Evolutionary conservation across 2,329 filamentous ascomycete genomes (phyloP), one percentile per base, ranked within the genome.

Genomic region (Calonectria leucothoes): DNA sequence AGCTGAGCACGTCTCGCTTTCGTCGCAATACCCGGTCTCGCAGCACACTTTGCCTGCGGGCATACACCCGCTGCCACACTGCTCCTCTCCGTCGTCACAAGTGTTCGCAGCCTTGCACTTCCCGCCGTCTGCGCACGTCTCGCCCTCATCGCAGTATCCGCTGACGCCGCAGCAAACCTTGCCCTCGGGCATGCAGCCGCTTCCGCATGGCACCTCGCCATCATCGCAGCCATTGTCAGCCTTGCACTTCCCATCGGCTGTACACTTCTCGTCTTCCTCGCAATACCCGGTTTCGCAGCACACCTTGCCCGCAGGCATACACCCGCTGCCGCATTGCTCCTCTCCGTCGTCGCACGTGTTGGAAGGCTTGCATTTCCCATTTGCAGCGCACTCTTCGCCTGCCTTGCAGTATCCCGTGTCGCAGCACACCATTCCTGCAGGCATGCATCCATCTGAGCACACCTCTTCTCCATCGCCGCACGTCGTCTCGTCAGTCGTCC

Each of bases 211-310:
- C 17, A 57, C 59, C 29, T 69, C 12, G 23, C 55, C 65, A 25
- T 27, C 37, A 23, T 23, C 31, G 29, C n/a, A 20, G 27, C 48
- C 37, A 15, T 17, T 33, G 35, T 25, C 55, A 23, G 48, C 48
- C 20, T 48, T 14, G 25, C 68, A 61, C 15, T 23, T 45, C n/a
- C n/a, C n/a, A n/a, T n/a, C n/a, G n/a, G n/a, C n/a, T n/a, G n/a
- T n/a, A n/a, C n/a, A n/a, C n/a, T n/a, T n/a, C 37, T 49, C 65
- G 23, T 49, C 37, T 6, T 66, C 23, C 25, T 48, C 51, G 35
- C 68, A 72, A 17, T 68, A n/a, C n/a, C 63, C 14, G 65, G 35
- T 10, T 42, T 45, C 2, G 25, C 67, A 70, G 68, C 59, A 70
- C 1, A 35, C 12, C n/a, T 27, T 61, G 27, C 12, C 65, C 8